Evolutionary conservation across 257 asterid genomes (phyloP), one percentile per base, ranked within the genome.

Genomic region (Solanum microdontum): DNA sequence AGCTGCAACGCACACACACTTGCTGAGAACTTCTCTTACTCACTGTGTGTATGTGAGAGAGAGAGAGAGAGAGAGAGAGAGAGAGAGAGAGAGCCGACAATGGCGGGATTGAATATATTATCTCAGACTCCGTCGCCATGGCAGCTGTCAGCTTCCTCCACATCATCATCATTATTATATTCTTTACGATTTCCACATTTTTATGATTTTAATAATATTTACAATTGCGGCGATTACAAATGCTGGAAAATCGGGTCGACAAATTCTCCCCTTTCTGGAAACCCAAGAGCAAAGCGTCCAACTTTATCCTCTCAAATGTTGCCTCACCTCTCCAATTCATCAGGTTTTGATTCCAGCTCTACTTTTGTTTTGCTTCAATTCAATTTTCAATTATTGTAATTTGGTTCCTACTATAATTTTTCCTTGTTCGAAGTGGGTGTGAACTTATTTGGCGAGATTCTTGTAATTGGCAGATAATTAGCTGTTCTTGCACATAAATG

Each of bases 41-140:
- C 43, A 45, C 11, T 82, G 11, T 48, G 68, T 51, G 15, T 8
- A 55, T 55, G 34, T n/a, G 86, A 39, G 62, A 87, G 83, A 36
- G 74, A 70, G 91, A 39, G 69, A 43, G 43, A 69, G n/a, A n/a
- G 86, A 39, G 62, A 87, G 82, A 36, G 70, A 70, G 91, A 39
- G 62, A 43, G 43, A 69, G 13, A 45, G 91, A 48, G 28, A 66
- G 30, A 11, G 26, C n/a, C 88, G 92, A 87, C 92, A 89, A 96
- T 94, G 99, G 97, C 96, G 90, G 97, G 90, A 72, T 84, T 92
- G 90, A 93, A 93, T 86, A 90, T 92, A 80, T 82, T 92, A 60
- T 93, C 94, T 87, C 94, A 92, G 90, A 91, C 93, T 39, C 70
- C 91, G 69, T 90, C 77, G 32, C 85, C 93, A 30, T 43, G 85